Conservation (phyloP, 2,329 filamentous ascomycete genomes). For the Cladosporium sp. region DNA sequence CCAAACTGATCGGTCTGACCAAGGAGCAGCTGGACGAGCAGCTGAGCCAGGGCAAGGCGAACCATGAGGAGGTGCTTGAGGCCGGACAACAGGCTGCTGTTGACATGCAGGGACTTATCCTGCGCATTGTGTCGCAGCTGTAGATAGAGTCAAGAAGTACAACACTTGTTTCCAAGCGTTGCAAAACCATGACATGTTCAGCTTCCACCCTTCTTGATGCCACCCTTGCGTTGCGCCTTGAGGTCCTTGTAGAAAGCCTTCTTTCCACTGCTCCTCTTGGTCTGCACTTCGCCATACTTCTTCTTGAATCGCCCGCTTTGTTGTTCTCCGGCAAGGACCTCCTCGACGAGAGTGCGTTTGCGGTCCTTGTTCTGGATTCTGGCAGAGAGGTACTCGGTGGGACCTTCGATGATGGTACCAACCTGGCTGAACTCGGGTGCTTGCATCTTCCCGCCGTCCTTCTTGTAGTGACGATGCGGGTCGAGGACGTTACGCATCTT, state of each 20-base stretch:
- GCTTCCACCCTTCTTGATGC: slow-evolving; percentile 31
- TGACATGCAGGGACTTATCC: slow-evolving; percentile 56
- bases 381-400: slow-evolving; percentile 79
- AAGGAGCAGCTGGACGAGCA: slow-evolving; percentile 50
- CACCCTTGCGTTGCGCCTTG: slow-evolving; percentile 52
- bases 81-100: slow-evolving; percentile 56
- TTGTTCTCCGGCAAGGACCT: slow-evolving; percentile 67
- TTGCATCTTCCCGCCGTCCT: slow-evolving; percentile 66
- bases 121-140: slow-evolving; percentile 43
- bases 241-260: slow-evolving; percentile 84
- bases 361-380: slow-evolving; percentile 82
- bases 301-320: slow-evolving; percentile 69
- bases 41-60: slow-evolving; percentile 57
- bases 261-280: slow-evolving; percentile 77
- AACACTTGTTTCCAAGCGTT: slow-evolving; percentile 8
- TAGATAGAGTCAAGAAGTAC: slow-evolving; percentile 18
- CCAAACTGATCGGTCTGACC: slow-evolving; percentile 48
- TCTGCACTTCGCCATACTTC: slow-evolving; percentile 84
- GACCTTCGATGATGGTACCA: slow-evolving; percentile 81
- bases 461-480: slow-evolving; percentile 86
- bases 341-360: slow-evolving; percentile 81
- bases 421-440: slow-evolving; percentile 82
- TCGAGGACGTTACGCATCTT: slow-evolving; percentile 87
- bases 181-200: background rate
- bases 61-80: slow-evolving; percentile 63